Evolutionary conservation across 805 yeast genomes (phyloP), one percentile per base, ranked within the genome.

Genomic region (Ogataea nitratoaversa): DNA sequence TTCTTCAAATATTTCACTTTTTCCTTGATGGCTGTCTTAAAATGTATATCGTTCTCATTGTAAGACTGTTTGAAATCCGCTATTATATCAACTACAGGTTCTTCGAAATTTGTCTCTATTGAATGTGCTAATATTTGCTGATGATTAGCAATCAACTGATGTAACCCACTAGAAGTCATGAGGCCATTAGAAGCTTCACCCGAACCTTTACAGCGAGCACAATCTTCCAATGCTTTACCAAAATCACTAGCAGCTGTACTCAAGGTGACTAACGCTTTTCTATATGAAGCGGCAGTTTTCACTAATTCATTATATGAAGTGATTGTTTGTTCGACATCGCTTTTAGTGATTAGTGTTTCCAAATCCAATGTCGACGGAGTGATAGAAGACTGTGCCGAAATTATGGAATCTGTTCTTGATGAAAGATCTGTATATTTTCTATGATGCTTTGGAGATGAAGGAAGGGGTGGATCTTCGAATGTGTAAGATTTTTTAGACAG

Each of bases 111-210:
- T n/a, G 67, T 54, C n/a, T 65, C 61, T 2, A 87, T 58, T 34
- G 79, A 62, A 38, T 78, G 66, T 13, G 87, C 72, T 48, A 88
- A 67, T 12, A 88, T 76, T 45, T 79, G 81, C 45, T 84, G 83
- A 56, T 86, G 93, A 56, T 85, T 86, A 0, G 91, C 79, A 16
- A 85, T 73, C 32, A 88, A 67, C 53, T 76, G 79, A 50, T 85
- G 90, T 40, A 88, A 65, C 0, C 95, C 95, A 31, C 88, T 82
- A 2, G 90, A 84, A 36, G 79, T 73, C 49, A 78, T 63, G 13
- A 87, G 59, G 8, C 87, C 87, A 48, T 82, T 83, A 2, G 81
- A 72, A 1, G 77, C 68, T 19, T 61, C 60, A 13, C 78, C 79
- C 16, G 81, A 73, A 12, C 87, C 87, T 54, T 79, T 78, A 47